Percentiles rank a stretch among this genome's conserved stretches.
These are phyloP conservation scores for Leccinum variicolor DNA, from an alignment of 768 basidiomycete species.

Conservation along the genomic window DNA sequence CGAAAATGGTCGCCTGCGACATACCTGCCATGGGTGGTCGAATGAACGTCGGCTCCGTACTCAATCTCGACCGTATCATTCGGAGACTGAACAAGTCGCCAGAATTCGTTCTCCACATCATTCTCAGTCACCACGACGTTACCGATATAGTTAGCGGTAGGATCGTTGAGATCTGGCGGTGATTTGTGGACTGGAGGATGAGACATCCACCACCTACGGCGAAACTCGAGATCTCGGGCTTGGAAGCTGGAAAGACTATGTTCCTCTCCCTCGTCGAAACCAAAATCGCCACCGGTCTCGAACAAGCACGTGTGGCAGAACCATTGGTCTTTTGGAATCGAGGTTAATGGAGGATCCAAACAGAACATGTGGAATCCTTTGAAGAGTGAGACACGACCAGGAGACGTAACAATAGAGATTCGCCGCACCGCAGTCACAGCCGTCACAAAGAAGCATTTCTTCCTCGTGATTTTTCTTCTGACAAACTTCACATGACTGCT, in stretches of 20 bases:
- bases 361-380: slow-evolving; percentile 96
- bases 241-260: slow-evolving; percentile 91
- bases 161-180: slow-evolving; percentile 41
- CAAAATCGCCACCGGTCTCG: slow-evolving; percentile 92
- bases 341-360: slow-evolving; percentile 82
- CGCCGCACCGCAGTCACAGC: slow-evolving; percentile 70
- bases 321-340: slow-evolving; percentile 94
- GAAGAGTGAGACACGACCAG: slow-evolving; percentile 15
- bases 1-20: slow-evolving; percentile 20
- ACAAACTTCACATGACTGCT: slow-evolving; percentile 94
- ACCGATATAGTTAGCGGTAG: slow-evolving; percentile 53
- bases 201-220: slow-evolving; percentile 80
- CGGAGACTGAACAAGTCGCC: slow-evolving; percentile 89
- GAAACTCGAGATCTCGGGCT: slow-evolving; percentile 85
- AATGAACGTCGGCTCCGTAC: slow-evolving; percentile 99
- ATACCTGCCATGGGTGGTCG: slow-evolving; percentile 95
- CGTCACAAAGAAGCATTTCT: slow-evolving; percentile 90
- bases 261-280: slow-evolving; percentile 97
- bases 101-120: slow-evolving; percentile 94
- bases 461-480: slow-evolving; percentile 83
- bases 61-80: slow-evolving; percentile 95
- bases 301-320: slow-evolving; percentile 91
- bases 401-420: slow-evolving; percentile 10
- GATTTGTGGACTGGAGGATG: slow-evolving; percentile 53
- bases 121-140: slow-evolving; percentile 75